Percentiles rank a stretch among this genome's conserved stretches.
These are phyloP conservation scores for Shiraia sp. DNA, from an alignment of 2,329 filamentous ascomycete species.

Conservation along the genomic window DNA sequence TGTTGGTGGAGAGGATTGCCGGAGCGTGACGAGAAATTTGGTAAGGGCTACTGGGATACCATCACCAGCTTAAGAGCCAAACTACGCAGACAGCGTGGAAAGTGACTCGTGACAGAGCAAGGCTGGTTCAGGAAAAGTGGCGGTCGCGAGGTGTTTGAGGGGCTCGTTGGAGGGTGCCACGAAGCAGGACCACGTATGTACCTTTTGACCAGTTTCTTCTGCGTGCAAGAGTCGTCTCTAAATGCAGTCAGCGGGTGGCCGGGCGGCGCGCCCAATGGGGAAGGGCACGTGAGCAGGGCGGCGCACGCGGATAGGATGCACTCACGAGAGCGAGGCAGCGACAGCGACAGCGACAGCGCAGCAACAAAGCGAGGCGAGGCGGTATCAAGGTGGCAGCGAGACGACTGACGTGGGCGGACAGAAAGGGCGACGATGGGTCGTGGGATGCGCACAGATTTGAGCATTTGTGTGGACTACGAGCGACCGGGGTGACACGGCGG, in stretches of 20 bases:
- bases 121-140: conserved; percentile 30
- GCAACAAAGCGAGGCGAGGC: conserved; percentile 17
- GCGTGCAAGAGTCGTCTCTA: conserved; percentile 10
- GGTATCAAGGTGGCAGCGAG: conserved; percentile 16
- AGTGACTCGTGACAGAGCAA: conserved; percentile 17
- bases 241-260: conserved; percentile 28
- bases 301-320: conserved; percentile 25
- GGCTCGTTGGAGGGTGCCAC: conserved; percentile 39
- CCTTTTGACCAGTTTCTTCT: conserved; percentile 31
- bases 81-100: conserved; percentile 19
- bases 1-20: conserved; percentile 3
- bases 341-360: conserved; percentile 14
- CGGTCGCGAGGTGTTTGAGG: conserved; percentile 36
- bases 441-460: conserved; percentile 22
- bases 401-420: conserved; percentile 27
- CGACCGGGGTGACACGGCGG: conserved; percentile 20
- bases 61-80: conserved; percentile 40
- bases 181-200: conserved; percentile 46
- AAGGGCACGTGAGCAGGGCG: conserved; percentile 33
- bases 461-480: conserved; percentile 30
- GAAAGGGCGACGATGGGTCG: conserved; percentile 19
- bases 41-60: conserved; percentile 37
- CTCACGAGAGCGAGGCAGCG: conserved; percentile 14
- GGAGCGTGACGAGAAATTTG: conserved; percentile 34
- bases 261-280: conserved; percentile 26